Percentiles rank a stretch among this genome's conserved stretches.
Evolutionary conservation across 331 rosid species (phyloP).

Genomic region (Malus hybrid): DNA sequence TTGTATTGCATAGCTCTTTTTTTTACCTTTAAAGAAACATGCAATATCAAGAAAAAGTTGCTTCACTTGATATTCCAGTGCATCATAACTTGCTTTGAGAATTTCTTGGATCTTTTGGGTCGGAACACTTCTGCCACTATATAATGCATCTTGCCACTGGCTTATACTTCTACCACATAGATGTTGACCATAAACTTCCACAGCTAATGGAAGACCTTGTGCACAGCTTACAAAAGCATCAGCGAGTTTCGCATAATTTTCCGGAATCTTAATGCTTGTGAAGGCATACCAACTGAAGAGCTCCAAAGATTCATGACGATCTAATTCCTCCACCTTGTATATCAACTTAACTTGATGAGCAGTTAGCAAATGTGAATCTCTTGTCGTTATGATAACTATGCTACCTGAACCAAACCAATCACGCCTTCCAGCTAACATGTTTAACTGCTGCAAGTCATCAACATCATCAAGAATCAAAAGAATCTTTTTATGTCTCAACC

Average conservation of each 20-base stretch:
- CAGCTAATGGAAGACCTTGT: constrained; percentile 17
- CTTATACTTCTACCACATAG: neutral
- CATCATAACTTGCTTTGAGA: constrained; percentile 21
- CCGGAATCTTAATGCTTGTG: too few relatives aligned
- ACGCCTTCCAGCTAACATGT: neutral
- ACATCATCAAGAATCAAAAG: neutral
- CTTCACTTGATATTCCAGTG: neutral
- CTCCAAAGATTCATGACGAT: neutral
- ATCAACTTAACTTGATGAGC: neutral
- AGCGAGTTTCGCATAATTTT: neutral
- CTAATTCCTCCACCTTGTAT: neutral
- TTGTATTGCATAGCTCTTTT: neutral
- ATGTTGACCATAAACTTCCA: constrained; percentile 7
- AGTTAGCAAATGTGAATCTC: neutral
- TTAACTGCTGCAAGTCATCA: fast-evolving
- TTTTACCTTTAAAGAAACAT: constrained; percentile 5
- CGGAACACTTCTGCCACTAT: neutral
- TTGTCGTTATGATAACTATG: neutral
- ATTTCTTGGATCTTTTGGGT: neutral
- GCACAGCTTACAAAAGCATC: neutral
- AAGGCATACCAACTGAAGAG: neutral
- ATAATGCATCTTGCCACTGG: constrained; percentile 1
- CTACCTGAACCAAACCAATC: neutral
- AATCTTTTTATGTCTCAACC: neutral
- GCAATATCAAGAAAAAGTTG: constrained; percentile 17